Base-by-base conservation (phyloP, 768 basidiomycete species). In the Cystofilobasidium bisporidii region DNA sequence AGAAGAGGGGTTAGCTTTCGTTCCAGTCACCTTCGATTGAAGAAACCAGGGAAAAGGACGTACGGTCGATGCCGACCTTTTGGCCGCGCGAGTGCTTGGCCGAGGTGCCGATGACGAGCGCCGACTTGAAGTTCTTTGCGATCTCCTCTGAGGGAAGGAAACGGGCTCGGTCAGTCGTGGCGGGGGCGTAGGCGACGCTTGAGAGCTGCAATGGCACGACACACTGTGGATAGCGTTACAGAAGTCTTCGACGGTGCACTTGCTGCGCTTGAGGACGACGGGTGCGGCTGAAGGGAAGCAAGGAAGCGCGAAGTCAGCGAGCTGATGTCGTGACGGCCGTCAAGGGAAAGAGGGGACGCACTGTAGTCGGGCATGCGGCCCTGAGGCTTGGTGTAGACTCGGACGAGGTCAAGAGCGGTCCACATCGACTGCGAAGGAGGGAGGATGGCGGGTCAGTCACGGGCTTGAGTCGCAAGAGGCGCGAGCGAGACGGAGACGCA, bases 31-130 rank as follows among this genome's bases (percentile, higher is more conserved):
- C 9, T 41, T 17, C 40, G 40, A n/a, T n/a, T n/a, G 40, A 9
- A 41, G 40, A 41, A 17, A 9, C 17, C 10, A 41, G 17, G 17
- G 40, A 9, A 9, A 12, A 20, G 11, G 24, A 55, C 50, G 93
- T 24, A 55, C 50, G 91, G 26, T 91, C 90, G 61, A 90, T 72
- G 14, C 92, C 91, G 36, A 92, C 90, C 76, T 97, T 96, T 77
- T 99, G 96, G 12, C 96, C 96, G 71, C 96, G 82, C 6, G 91
- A 81, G 75, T 99, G 96, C 79, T 97, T 97, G n/a, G 92, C 94
- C 71, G 91, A 94, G 0, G 91, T 81, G 60, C 56, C 53, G 24
- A 41, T 50, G 8, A 64, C 4, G 20, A 18, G 59, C 48, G 62
- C 48, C 88, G 91, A 91, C 83, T 96, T 94, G 87, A 97, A 86